These are phyloP conservation scores for Quercus lobata DNA, from an alignment of 331 rosid genomes.

Conservation along the genomic window DNA sequence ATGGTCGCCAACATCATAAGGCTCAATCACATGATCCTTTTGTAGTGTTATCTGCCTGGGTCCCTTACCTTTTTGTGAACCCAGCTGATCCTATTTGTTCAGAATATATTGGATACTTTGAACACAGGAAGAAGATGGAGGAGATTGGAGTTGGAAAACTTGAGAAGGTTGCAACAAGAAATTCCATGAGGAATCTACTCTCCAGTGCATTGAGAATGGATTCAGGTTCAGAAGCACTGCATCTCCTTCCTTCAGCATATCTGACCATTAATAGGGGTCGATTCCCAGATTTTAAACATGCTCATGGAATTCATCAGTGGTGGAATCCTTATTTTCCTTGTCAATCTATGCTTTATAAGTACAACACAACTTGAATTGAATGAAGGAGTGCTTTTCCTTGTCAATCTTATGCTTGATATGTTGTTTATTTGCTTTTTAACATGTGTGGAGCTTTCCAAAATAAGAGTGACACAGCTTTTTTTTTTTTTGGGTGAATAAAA, in stretches of 20 bases:
- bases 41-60: conserved; percentile 1
- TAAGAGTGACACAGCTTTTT: too few species aligned
- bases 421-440: too few species aligned
- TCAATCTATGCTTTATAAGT: neutral
- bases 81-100: conserved; percentile 20
- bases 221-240: conserved; percentile 10
- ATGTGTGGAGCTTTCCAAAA: too few species aligned
- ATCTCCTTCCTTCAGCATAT: conserved; percentile 33
- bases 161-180: conserved; percentile 18
- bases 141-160: conserved; percentile 10
- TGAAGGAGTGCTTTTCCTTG: neutral
- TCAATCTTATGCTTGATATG: too few species aligned
- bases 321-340: conserved; percentile 23
- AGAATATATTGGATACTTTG: conserved; percentile 28
- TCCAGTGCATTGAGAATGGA: neutral
- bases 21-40: conserved; percentile 4
- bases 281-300: neutral
- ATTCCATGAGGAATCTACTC: conserved; percentile 4
- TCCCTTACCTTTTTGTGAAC: conserved; percentile 35
- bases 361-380: neutral
- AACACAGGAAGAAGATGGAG: conserved; percentile 22
- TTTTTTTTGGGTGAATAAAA: too few species aligned
- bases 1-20: neutral
- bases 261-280: conserved; percentile 6
- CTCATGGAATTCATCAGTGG: conserved; percentile 33